phyloP scores from a whole-genome alignment of 2,329 filamentous ascomycete genomes.

The Epichloe uncinata region DNA sequence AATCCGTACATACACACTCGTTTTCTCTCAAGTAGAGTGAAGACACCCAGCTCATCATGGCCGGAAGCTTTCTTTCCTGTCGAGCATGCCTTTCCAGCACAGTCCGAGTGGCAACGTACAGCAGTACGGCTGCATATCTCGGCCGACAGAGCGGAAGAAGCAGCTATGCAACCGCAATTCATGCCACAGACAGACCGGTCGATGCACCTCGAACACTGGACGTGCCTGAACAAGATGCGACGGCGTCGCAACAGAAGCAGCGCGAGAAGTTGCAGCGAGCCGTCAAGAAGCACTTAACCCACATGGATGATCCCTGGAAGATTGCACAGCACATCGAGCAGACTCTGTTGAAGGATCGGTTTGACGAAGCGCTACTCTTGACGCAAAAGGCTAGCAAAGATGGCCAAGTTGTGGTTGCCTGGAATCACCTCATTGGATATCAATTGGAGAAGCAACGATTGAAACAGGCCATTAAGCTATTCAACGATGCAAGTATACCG shows the following conservation, averaged over 20 bases:
- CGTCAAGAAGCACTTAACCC: conserved; percentile 43
- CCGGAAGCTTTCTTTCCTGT: conserved; percentile 15
- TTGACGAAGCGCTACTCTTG: conserved; percentile 54
- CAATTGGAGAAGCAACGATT: conserved; percentile 48
- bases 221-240: conserved; percentile 6
- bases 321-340: conserved; percentile 54
- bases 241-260: conserved; percentile 9
- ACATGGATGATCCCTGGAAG: conserved; percentile 56
- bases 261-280: conserved; percentile 21
- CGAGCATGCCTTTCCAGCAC: conserved; percentile 16
- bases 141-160: conserved; percentile 4
- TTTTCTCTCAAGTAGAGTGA: not conserved
- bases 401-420: conserved; percentile 57
- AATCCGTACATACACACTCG: too few relatives aligned
- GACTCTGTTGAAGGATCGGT: conserved; percentile 44
- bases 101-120: conserved; percentile 8
- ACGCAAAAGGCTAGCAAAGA: conserved; percentile 55
- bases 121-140: conserved; percentile 4
- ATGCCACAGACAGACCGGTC: conserved; percentile 1
- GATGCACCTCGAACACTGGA: conserved; percentile 14
- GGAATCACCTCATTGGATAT: conserved; percentile 76
- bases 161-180: conserved; percentile 6
- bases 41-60: conserved; percentile 10
- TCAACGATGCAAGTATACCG: conserved; percentile 56
- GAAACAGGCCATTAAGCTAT: conserved; percentile 61